Evolutionary conservation across 108 stramenopile genomes (phyloP).

Genomic region (Poteriospumella lacustris): DNA sequence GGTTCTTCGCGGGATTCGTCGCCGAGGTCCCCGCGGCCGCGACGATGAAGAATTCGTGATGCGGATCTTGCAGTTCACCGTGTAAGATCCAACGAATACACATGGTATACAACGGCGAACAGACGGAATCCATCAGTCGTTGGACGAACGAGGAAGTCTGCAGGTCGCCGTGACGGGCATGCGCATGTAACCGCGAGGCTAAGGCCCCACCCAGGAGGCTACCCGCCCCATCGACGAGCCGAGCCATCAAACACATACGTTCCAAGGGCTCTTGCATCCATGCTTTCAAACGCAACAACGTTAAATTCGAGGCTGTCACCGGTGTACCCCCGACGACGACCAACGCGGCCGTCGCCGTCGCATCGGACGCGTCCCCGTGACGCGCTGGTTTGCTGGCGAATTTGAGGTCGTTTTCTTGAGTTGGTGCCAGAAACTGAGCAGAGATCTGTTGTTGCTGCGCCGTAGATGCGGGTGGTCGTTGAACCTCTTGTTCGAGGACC

Average conservation of each 20-base stretch:
- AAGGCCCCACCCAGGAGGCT: slow-evolving; percentile 70
- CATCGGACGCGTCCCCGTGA: neutral
- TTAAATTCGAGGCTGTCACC: slow-evolving; percentile 30
- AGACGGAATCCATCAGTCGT: slow-evolving; percentile 52
- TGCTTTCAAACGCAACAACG: slow-evolving; percentile 64
- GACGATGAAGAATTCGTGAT: slow-evolving; percentile 70
- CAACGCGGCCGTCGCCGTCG: slow-evolving; percentile 5
- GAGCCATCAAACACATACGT: slow-evolving; percentile 63
- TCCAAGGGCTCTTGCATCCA: slow-evolving; percentile 57
- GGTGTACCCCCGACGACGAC: neutral
- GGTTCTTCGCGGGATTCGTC: slow-evolving; percentile 34
- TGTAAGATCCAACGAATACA: slow-evolving; percentile 45
- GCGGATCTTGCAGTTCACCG: slow-evolving; percentile 50
- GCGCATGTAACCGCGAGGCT: slow-evolving; percentile 62
- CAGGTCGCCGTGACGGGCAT: slow-evolving; percentile 72
- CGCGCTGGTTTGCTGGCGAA: neutral
- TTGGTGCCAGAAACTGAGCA: neutral
- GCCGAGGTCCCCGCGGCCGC: slow-evolving; percentile 13
- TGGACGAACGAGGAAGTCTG: slow-evolving; percentile 59
- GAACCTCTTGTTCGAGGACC: slow-evolving; percentile 61
- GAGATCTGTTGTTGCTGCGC: neutral
- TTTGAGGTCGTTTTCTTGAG: neutral
- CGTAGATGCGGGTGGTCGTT: neutral
- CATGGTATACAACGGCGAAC: slow-evolving; percentile 35
- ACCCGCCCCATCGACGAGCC: slow-evolving; percentile 63